phyloP scores from a whole-genome alignment of 768 basidiomycete species.

The Cantharellus cinnabarinus region DNA sequence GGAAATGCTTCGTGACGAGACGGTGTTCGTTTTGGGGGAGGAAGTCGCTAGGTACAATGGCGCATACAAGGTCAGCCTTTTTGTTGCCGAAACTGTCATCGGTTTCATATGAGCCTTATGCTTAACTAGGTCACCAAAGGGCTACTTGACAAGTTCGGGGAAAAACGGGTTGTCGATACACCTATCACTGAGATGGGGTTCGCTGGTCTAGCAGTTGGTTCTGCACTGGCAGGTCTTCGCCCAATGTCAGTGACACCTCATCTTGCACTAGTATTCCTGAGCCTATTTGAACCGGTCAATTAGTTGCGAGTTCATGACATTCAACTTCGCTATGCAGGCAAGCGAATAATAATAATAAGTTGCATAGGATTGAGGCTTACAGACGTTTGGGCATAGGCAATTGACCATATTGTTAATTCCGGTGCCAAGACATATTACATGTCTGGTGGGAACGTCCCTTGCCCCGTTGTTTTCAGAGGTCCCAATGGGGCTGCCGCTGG shows the following conservation, averaged over 20 bases:
- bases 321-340: conserved; percentile 96
- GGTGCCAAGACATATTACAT: conserved; percentile 99
- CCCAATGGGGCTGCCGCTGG: conserved; percentile 97
- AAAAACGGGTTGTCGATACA: conserved; percentile 93
- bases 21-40: conserved; percentile 88
- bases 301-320: conserved; percentile 99
- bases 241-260: conserved; percentile 42
- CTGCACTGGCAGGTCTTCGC: conserved; percentile 82
- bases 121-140: conserved; percentile 77
- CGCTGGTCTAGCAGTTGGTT: conserved; percentile 86
- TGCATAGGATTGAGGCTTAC: background rate
- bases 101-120: background rate
- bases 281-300: conserved; percentile 3
- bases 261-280: conserved; percentile 3
- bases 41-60: conserved; percentile 98
- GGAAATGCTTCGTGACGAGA: conserved; percentile 93
- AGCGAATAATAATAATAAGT: background rate
- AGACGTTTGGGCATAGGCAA: conserved; percentile 30
- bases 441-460: conserved; percentile 97
- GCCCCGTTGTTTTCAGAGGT: conserved; percentile 98
- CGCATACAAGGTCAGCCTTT: conserved; percentile 63
- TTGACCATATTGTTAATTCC: conserved; percentile 99
- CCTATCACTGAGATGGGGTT: conserved; percentile 98
- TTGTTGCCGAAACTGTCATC: background rate
- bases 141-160: conserved; percentile 95